These are phyloP conservation scores for Backusella circina DNA, from an alignment of 192 early-diverging fungal genomes.

Conservation along the genomic window DNA sequence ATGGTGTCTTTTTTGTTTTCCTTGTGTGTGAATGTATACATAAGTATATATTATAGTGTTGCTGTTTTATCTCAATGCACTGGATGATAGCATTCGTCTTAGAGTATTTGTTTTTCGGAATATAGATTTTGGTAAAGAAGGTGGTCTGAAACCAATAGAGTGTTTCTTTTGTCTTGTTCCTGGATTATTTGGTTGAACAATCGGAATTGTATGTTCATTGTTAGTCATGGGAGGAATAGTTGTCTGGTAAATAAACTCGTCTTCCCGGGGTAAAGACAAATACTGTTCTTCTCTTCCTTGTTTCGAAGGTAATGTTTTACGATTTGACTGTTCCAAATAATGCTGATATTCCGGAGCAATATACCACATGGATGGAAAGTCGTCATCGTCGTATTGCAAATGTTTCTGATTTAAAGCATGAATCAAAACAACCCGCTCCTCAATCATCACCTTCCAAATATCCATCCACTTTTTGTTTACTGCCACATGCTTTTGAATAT, in stretches of 20 bases:
- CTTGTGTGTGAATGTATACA: background rate
- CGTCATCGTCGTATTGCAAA: background rate
- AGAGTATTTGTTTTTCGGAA: conserved; percentile 2
- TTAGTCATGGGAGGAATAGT: background rate
- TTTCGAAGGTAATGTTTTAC: background rate
- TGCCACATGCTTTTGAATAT: conserved; percentile 3
- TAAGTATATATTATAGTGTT: background rate
- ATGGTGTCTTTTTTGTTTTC: background rate
- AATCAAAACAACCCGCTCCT: conserved; percentile 12
- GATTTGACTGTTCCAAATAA: background rate
- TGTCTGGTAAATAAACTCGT: background rate
- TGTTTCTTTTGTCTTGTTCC: background rate
- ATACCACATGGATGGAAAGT: background rate
- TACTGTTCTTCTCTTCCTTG: background rate
- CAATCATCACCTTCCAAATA: conserved; percentile 25
- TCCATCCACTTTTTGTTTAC: conserved; percentile 19
- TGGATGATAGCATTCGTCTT: conserved; percentile 4
- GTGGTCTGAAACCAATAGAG: background rate
- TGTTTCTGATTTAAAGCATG: conserved; percentile 11
- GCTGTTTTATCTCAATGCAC: conserved; percentile 1
- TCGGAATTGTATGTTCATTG: background rate
- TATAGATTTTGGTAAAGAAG: background rate
- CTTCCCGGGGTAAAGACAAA: background rate
- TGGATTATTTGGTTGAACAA: background rate
- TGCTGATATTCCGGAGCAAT: background rate